Conservation (phyloP, 768 basidiomycete genomes). For the Rhodotorula kratochvilovae region DNA sequence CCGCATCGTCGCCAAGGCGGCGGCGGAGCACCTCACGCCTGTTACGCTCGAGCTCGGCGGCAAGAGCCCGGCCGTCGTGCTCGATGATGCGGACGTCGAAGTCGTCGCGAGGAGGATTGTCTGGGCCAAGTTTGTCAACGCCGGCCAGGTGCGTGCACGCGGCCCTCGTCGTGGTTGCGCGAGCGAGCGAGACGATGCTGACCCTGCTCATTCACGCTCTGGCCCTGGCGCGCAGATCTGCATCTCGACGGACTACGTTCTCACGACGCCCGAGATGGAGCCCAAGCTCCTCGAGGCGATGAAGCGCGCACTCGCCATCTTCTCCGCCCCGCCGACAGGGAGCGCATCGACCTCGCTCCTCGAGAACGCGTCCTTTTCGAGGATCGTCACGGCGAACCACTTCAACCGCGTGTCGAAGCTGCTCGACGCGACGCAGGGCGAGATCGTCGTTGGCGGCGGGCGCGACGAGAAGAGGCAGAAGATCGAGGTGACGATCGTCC, state of each 20-base stretch:
- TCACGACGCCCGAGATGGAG: slow-evolving; percentile 15
- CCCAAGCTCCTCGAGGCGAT: slow-evolving; percentile 29
- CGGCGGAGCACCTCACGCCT: slow-evolving; percentile 71
- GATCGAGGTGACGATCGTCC: slow-evolving; percentile 70
- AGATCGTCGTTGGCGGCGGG: slow-evolving; percentile 62
- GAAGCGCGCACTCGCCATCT: slow-evolving; percentile 16
- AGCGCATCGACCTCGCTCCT: slow-evolving; percentile 1
- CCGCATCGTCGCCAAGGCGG: slow-evolving; percentile 64
- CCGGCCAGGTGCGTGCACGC: slow-evolving; percentile 52
- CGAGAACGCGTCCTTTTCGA: slow-evolving; percentile 37
- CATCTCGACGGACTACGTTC: slow-evolving; percentile 55
- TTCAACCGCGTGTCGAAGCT: slow-evolving; percentile 57
- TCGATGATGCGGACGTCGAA: slow-evolving; percentile 55
- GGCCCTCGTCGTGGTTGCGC: too few relatives aligned
- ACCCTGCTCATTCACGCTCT: neutral
- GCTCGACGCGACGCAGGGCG: slow-evolving; percentile 62
- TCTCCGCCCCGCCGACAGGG: slow-evolving; percentile 4
- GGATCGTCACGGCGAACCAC: slow-evolving; percentile 58
- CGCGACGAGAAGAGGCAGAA: slow-evolving; percentile 57
- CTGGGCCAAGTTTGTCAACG: slow-evolving; percentile 74
- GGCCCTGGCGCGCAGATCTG: slow-evolving; percentile 57
- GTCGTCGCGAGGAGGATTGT: slow-evolving; percentile 64
- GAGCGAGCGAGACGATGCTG: neutral
- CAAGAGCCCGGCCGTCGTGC: slow-evolving; percentile 53
- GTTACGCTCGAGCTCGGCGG: slow-evolving; percentile 57